Base-by-base conservation (phyloP, 441 rosid species). In the Croton laevigatus region DNA sequence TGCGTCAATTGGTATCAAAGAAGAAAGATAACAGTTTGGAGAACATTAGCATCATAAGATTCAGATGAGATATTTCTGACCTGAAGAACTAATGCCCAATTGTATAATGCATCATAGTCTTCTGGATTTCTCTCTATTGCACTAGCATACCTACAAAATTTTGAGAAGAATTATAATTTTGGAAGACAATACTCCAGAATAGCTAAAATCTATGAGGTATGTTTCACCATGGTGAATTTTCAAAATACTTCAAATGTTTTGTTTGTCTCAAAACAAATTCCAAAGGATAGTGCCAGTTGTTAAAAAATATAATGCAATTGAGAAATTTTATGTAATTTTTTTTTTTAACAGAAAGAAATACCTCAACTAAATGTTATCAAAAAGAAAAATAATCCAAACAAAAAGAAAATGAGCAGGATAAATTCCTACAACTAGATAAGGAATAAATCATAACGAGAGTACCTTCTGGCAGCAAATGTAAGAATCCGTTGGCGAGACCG, bases 21-120 rank as follows among this genome's bases (percentile, higher is more conserved):
- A n/a, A 37, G 13, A 27, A 37, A 40, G 42, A 32, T 3, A 27
- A 32, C n/a, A 27, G 27, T 52, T 34, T 6, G 2, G 48, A 53
- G n/a, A 67, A 38, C 40, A 3, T 20, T 67, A 38, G n/a, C 40
- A 64, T 20, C 9, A n/a, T 13, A 34, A 65, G 42, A 51, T 5
- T 14, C 23, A 22, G 38, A 12, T 66, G 52, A 58, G 64, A 53
- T 38, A 69, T 62, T 54, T 59, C 76, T 78, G 42, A 91, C 99
- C 99, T 96, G 98, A 81, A 96, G 98, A 81, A 96, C 95, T 86
- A 96, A 83, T 19, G 97, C 99, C 98, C 98, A 96, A 76, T 96
- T 96, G 83, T 93, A 96, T 23, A 95, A 74, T 17, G 98, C 97
- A 80, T 95, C 98, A 81, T 93, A 90, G 81, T 96, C 98, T 46